These are phyloP conservation scores for Fusarium chaquense DNA, from an alignment of 2,329 filamentous ascomycete genomes.

Conservation along the genomic window DNA sequence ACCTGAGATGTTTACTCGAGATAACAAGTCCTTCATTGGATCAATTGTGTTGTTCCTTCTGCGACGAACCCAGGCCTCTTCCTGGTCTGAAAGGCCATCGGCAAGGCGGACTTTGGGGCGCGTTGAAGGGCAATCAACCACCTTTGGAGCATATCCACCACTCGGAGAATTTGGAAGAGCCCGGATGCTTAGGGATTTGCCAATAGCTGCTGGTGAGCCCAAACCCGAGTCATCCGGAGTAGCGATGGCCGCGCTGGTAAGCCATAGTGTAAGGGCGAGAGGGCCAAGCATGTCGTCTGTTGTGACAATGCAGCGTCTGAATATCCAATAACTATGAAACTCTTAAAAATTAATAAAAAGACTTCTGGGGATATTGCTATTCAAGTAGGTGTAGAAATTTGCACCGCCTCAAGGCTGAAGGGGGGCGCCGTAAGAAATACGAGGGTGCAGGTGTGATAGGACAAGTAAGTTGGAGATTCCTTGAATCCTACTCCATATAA, in stretches of 20 bases:
- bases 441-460: neutral
- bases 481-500: neutral
- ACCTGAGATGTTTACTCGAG: conserved; percentile 75
- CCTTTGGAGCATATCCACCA: conserved; percentile 72
- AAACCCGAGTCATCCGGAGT: conserved; percentile 9
- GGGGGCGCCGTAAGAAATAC: neutral
- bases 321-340: neutral
- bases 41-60: conserved; percentile 79
- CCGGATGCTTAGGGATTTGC: conserved; percentile 2
- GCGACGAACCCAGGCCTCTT: conserved; percentile 78
- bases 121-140: conserved; percentile 74
- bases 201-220: neutral
- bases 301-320: neutral
- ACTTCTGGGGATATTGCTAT: neutral
- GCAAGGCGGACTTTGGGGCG: conserved; percentile 77
- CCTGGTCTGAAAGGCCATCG: conserved; percentile 71
- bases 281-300: neutral
- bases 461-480: neutral
- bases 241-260: conserved; percentile 1
- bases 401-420: neutral
- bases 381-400: neutral
- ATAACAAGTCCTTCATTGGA: conserved; percentile 79
- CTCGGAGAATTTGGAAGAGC: conserved; percentile 27
- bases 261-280: conserved; percentile 2
- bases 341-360: neutral